phyloP scores from a whole-genome alignment of 768 basidiomycete species.

The Amanita molliuscula region DNA sequence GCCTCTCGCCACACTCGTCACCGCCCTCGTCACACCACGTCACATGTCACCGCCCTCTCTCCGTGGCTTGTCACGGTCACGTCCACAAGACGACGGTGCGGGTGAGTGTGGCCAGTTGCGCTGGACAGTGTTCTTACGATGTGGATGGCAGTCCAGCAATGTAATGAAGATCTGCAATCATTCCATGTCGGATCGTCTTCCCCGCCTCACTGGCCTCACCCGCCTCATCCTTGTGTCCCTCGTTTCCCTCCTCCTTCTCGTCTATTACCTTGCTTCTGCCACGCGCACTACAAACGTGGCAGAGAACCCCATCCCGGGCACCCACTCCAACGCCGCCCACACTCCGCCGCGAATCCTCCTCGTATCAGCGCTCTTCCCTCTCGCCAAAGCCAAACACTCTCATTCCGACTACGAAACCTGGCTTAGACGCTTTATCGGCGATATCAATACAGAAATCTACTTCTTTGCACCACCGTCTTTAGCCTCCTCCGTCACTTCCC shows the following conservation, averaged over 20 bases:
- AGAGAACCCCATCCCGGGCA: neutral
- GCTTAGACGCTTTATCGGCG: slow-evolving; percentile 32
- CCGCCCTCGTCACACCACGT: too few species aligned
- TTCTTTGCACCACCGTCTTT: slow-evolving; percentile 38
- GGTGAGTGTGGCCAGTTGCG: too few species aligned
- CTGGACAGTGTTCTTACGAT: too few species aligned
- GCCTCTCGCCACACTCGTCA: too few species aligned
- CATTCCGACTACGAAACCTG: slow-evolving; percentile 32
- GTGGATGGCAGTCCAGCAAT: too few species aligned
- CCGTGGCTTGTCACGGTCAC: too few species aligned
- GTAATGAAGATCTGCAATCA: too few species aligned
- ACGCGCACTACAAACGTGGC: neutral
- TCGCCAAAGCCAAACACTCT: slow-evolving; percentile 39
- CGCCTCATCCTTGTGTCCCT: neutral
- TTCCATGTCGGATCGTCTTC: too few species aligned
- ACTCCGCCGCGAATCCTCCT: slow-evolving; percentile 27
- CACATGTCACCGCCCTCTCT: too few species aligned
- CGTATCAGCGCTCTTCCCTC: slow-evolving; percentile 45
- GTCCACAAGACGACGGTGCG: too few species aligned
- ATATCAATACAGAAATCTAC: slow-evolving; percentile 39
- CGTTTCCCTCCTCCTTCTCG: neutral
- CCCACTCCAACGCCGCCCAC: too few species aligned
- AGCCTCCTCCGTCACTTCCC: slow-evolving; percentile 19
- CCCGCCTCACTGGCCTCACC: too few species aligned
- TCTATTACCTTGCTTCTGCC: neutral